phyloP scores from a whole-genome alignment of 345 rosid species.

The Noccaea bulbosa region DNA sequence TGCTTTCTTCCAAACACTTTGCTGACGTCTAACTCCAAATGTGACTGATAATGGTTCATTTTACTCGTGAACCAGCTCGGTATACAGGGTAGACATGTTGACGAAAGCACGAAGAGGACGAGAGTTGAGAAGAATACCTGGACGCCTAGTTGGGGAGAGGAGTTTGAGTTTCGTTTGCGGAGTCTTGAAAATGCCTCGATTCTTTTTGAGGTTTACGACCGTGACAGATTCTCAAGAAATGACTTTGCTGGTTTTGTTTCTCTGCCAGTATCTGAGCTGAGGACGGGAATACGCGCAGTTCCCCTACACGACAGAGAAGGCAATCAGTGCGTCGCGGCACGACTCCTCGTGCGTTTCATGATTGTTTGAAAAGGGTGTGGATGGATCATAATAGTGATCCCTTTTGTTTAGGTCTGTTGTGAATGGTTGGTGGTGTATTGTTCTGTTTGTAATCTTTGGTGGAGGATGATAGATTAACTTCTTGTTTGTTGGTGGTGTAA shows the following conservation, averaged over 20 bases:
- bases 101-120: neutral
- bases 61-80: neutral
- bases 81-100: neutral
- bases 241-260: neutral
- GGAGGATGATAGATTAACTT: too few species aligned
- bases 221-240: neutral
- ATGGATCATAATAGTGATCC: too few species aligned
- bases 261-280: neutral
- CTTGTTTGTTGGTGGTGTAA: too few species aligned
- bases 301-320: neutral
- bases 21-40: neutral
- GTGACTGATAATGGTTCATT: neutral
- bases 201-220: neutral
- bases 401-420: too few species aligned
- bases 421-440: too few species aligned
- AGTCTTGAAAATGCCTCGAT: neutral
- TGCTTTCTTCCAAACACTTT: neutral
- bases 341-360: slow-evolving; percentile 8
- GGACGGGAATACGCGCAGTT: neutral
- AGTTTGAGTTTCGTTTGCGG: neutral
- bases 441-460: too few species aligned
- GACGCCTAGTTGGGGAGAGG: neutral
- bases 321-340: neutral
- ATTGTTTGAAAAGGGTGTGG: neutral
- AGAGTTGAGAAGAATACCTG: neutral